These are phyloP conservation scores for Globisporangium nagaii DNA, from an alignment of 352 stramenopile species.

Conservation along the genomic window DNA sequence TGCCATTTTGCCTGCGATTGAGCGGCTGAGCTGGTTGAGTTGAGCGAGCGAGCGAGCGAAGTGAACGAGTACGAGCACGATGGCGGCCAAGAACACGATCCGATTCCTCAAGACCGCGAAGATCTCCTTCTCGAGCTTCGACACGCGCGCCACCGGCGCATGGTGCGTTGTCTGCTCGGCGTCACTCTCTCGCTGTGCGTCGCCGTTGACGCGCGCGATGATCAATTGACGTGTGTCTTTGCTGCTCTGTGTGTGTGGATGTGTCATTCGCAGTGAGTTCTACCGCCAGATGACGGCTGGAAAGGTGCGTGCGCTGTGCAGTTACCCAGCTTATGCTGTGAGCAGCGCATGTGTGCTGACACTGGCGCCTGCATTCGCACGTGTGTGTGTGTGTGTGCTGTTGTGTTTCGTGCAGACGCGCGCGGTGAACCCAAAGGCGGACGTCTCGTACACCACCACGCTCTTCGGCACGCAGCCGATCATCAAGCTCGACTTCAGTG, in stretches of 20 bases:
- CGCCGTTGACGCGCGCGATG: neutral
- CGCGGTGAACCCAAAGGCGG: conserved; percentile 74
- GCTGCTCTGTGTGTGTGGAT: neutral
- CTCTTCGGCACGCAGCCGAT: conserved; percentile 44
- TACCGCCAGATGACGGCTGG: conserved; percentile 75
- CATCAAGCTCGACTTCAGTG: conserved; percentile 85
- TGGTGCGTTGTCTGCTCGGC: conserved; percentile 34
- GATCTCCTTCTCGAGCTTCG: conserved; percentile 82
- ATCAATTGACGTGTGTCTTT: neutral
- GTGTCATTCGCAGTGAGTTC: conserved; percentile 54
- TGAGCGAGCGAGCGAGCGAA: neutral
- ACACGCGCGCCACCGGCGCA: conserved; percentile 60
- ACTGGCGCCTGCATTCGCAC: neutral
- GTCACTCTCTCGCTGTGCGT: neutral
- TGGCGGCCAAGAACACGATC: conserved; percentile 80
- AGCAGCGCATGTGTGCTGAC: no score
- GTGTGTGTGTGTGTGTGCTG: neutral
- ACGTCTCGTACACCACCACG: conserved; percentile 56
- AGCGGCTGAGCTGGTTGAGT: neutral
- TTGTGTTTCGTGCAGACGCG: conserved; percentile 35
- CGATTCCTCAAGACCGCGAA: conserved; percentile 85
- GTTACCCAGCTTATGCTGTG: neutral
- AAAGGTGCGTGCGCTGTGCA: conserved; percentile 37
- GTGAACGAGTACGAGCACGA: no score
- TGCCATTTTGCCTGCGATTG: neutral